Conservation (phyloP, 768 basidiomycete species). For the Phanerodontia chrysosporium region DNA sequence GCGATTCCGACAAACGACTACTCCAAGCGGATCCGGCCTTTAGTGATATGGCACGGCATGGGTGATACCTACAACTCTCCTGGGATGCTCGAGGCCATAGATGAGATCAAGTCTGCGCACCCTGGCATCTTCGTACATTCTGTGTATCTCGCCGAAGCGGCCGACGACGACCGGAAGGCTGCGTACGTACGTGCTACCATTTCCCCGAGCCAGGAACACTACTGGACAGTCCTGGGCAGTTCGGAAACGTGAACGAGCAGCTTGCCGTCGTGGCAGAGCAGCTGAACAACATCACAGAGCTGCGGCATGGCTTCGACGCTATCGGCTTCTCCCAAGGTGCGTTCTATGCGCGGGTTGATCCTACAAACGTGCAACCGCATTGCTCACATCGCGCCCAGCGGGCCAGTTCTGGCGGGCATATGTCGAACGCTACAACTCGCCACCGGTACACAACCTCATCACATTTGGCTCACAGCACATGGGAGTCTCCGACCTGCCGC, state of each 20-base stretch:
- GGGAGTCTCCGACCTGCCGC: slow-evolving; percentile 75
- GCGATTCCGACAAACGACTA: not conserved
- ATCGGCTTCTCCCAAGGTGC: slow-evolving; percentile 86
- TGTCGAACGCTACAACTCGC: slow-evolving; percentile 68
- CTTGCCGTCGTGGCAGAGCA: slow-evolving; percentile 61
- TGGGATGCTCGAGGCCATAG: slow-evolving; percentile 66
- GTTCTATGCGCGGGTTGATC: too few relatives aligned
- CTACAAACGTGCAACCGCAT: too few relatives aligned
- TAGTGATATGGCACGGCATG: slow-evolving; percentile 77
- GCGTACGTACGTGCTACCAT: slow-evolving; percentile 44
- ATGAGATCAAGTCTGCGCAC: slow-evolving; percentile 55
- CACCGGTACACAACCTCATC: slow-evolving; percentile 74
- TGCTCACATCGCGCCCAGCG: too few relatives aligned
- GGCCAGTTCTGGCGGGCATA: slow-evolving; percentile 89
- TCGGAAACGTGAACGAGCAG: slow-evolving; percentile 74
- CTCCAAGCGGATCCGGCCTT: slow-evolving; percentile 34
- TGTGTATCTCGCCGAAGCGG: slow-evolving; percentile 59
- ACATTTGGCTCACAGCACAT: slow-evolving; percentile 88
- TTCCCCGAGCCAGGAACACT: not conserved
- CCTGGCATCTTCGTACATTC: slow-evolving; percentile 77
- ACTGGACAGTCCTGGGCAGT: slow-evolving; percentile 39
- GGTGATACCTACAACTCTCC: slow-evolving; percentile 74
- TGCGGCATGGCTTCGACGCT: slow-evolving; percentile 73
- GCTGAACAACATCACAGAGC: slow-evolving; percentile 57
- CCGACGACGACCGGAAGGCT: slow-evolving; percentile 61